These are phyloP conservation scores for Saccharomycopsis javanensis DNA, from an alignment of 805 yeast species.

Conservation along the genomic window DNA sequence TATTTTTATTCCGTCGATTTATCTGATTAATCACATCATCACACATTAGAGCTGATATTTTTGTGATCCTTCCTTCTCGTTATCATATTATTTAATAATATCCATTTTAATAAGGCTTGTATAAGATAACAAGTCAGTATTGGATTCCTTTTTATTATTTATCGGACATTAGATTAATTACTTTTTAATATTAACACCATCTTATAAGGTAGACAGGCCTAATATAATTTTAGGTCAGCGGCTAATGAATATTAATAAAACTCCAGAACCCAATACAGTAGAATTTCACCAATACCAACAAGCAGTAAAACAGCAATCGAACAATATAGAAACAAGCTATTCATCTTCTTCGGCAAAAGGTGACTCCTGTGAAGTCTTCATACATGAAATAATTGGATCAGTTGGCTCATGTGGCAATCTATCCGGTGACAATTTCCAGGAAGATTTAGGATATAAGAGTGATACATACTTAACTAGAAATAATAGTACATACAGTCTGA, in stretches of 20 bases:
- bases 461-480: not conserved
- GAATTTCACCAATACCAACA: not conserved
- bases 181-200: no score
- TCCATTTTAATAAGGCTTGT: no score
- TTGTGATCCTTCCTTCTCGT: no score
- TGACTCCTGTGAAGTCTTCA: not conserved
- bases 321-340: not conserved
- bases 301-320: not conserved
- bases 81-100: no score
- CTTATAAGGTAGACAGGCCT: not conserved
- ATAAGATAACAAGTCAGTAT: no score
- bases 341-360: not conserved
- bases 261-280: not conserved
- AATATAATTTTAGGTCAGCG: slow-evolving; percentile 6
- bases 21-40: no score
- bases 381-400: not conserved
- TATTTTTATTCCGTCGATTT: no score
- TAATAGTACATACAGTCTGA: not conserved
- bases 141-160: no score
- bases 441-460: not conserved
- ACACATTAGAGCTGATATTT: no score
- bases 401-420: not conserved
- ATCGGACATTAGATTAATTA: no score
- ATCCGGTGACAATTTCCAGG: not conserved
- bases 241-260: not conserved